phyloP scores from a whole-genome alignment of 345 rosid species.

The Ailanthus altissimus region DNA sequence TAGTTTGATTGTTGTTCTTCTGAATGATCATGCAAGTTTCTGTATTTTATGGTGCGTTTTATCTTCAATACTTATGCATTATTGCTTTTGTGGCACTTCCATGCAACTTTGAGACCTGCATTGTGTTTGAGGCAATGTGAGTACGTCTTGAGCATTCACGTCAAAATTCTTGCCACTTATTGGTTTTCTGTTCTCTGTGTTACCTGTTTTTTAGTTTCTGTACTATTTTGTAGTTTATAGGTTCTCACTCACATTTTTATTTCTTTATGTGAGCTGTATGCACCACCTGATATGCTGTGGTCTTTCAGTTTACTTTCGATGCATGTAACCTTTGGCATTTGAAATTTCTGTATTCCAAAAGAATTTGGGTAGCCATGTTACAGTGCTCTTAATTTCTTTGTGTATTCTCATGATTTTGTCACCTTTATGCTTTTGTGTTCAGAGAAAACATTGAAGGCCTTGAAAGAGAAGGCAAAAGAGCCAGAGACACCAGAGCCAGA shows the following conservation, averaged over 20 bases:
- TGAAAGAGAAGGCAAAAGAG: conserved; percentile 71
- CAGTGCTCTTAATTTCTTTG: too few relatives aligned
- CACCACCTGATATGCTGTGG: background rate
- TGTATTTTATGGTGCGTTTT: background rate
- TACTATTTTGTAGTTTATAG: background rate
- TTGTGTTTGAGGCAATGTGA: background rate
- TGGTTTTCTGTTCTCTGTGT: background rate
- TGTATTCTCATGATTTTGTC: too few relatives aligned
- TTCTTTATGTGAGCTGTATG: background rate
- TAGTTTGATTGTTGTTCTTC: background rate
- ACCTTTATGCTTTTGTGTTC: conserved; percentile 2
- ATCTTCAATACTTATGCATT: background rate
- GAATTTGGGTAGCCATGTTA: conserved; percentile 7
- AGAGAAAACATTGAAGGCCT: conserved; percentile 69
- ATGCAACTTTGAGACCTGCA: background rate
- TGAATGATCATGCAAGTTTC: background rate
- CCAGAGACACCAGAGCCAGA: conserved; percentile 74
- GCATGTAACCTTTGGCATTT: background rate
- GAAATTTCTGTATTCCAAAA: background rate
- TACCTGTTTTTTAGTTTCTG: background rate
- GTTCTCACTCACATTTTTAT: background rate
- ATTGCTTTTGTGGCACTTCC: background rate
- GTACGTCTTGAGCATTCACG: background rate
- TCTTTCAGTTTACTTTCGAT: background rate
- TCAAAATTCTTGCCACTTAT: background rate